These are phyloP conservation scores for Solioccasus polychromus DNA, from an alignment of 768 basidiomycete genomes.

Conservation along the genomic window DNA sequence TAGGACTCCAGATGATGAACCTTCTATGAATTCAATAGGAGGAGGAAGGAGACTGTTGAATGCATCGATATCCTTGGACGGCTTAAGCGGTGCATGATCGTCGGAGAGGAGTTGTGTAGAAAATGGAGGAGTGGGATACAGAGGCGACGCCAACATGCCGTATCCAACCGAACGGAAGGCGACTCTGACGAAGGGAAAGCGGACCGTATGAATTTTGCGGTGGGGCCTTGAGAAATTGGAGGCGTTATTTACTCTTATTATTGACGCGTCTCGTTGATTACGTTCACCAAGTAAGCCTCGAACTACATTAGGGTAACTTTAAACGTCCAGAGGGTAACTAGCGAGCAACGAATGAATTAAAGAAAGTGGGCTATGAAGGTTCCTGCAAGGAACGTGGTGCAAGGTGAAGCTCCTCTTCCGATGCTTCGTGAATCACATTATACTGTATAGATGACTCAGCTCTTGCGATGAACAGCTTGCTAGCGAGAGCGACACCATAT, in stretches of 20 bases:
- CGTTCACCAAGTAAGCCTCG: background rate
- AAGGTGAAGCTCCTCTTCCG: slow-evolving; percentile 1
- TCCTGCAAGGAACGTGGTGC: slow-evolving; percentile 6
- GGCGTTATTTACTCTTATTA: slow-evolving; percentile 29
- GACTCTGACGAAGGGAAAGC: background rate
- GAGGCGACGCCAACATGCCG: slow-evolving; percentile 68
- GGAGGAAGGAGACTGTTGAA: slow-evolving; percentile 79
- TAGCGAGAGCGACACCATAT: slow-evolving; percentile 7
- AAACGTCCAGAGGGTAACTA: slow-evolving; percentile 3
- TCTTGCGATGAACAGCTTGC: slow-evolving; percentile 10
- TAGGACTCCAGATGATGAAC: slow-evolving; percentile 73
- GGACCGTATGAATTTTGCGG: slow-evolving; percentile 12
- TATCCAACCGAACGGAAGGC: slow-evolving; percentile 10
- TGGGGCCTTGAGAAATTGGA: slow-evolving; percentile 10
- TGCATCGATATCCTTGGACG: slow-evolving; percentile 67
- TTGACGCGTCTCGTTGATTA: slow-evolving; percentile 15
- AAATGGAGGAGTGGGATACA: slow-evolving; percentile 53
- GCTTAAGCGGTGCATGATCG: slow-evolving; percentile 55
- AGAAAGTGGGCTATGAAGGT: slow-evolving; percentile 1
- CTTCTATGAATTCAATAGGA: slow-evolving; percentile 81
- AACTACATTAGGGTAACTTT: slow-evolving; percentile 1
- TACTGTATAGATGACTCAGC: slow-evolving; percentile 12
- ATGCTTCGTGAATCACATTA: slow-evolving; percentile 14
- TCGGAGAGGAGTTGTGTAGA: slow-evolving; percentile 48
- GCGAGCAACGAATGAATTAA: background rate